Evolutionary conservation across 495 filamentous ascomycete genomes (phyloP).

Genomic region (Hypoxylon perforatum): DNA sequence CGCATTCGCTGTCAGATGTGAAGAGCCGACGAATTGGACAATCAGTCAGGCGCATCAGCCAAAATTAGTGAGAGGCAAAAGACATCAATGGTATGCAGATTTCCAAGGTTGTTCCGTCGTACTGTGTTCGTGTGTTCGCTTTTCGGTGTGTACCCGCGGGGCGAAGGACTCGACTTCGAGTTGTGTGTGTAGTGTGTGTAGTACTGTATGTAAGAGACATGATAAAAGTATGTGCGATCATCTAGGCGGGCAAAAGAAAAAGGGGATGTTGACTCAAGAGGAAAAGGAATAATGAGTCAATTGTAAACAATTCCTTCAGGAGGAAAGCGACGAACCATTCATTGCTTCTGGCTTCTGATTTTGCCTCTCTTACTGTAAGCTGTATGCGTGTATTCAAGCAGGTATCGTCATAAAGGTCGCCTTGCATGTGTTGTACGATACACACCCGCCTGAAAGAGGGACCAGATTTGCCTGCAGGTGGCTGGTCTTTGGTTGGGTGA

Average conservation of each 20-base stretch:
- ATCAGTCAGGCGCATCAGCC: constrained; percentile 14
- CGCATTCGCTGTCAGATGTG: constrained; percentile 34
- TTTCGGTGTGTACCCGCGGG: constrained; percentile 42
- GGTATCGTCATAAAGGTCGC: constrained; percentile 36
- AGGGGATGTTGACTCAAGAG: constrained; percentile 1
- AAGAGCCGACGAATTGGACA: constrained; percentile 37
- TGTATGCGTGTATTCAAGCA: constrained; percentile 24
- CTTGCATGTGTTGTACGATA: constrained; percentile 32
- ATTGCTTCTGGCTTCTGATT: neutral
- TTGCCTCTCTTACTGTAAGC: constrained; percentile 25
- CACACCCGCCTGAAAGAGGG: constrained; percentile 37
- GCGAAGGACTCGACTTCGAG: constrained; percentile 41
- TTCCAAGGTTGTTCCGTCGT: constrained; percentile 28
- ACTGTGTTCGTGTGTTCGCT: constrained; percentile 40
- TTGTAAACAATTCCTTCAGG: neutral
- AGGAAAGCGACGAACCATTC: neutral
- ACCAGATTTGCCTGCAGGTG: constrained; percentile 25
- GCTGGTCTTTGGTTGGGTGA: constrained; percentile 25
- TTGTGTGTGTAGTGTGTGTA: constrained; percentile 10
- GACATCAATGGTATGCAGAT: constrained; percentile 2
- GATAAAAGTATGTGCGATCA: constrained; percentile 2
- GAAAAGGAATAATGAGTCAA: neutral
- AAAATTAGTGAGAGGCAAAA: constrained; percentile 13
- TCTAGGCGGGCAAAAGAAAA: neutral
- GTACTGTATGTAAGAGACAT: neutral